These are phyloP conservation scores for Ambrosia artemisiifolia DNA, from an alignment of 129 eudicot species.

Conservation along the genomic window DNA sequence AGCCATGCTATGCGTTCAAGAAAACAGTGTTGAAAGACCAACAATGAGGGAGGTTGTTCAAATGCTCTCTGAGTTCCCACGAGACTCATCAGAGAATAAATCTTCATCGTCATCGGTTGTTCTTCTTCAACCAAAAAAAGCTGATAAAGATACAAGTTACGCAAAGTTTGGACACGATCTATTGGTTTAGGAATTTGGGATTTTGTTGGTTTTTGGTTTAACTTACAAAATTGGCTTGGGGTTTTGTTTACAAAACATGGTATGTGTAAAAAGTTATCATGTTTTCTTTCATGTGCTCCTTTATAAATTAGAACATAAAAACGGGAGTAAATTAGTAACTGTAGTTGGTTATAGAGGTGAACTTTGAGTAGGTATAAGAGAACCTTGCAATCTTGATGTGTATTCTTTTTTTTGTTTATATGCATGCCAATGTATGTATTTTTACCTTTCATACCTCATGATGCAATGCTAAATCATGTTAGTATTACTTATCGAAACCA, in stretches of 20 bases:
- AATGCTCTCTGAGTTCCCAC: constrained; percentile 70
- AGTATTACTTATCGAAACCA: not conserved
- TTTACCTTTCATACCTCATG: constrained; percentile 10
- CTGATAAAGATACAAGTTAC: constrained; percentile 30
- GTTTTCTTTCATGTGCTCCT: constrained; percentile 16
- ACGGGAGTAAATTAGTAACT: constrained; percentile 25
- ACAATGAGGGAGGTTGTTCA: constrained; percentile 93
- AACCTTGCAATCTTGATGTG: constrained; percentile 24
- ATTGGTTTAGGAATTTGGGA: constrained; percentile 30
- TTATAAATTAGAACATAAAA: constrained; percentile 24
- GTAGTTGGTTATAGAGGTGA: constrained; percentile 33
- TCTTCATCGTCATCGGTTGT: constrained; percentile 41
- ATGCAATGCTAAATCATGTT: not conserved
- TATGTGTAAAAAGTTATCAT: constrained; percentile 25
- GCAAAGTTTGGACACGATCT: constrained; percentile 40
- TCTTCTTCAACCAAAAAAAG: constrained; percentile 21
- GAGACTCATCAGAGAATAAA: constrained; percentile 34
- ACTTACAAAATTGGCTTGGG: constrained; percentile 24
- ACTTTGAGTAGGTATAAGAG: constrained; percentile 28
- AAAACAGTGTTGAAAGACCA: constrained; percentile 75
- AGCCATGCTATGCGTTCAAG: constrained; percentile 78
- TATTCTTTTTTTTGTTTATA: constrained; percentile 40
- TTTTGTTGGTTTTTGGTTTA: not conserved
- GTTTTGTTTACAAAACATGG: constrained; percentile 17
- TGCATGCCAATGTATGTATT: constrained; percentile 29